phyloP scores from a whole-genome alignment of 2,329 filamentous ascomycete species.

The Clarireedia paspali region DNA sequence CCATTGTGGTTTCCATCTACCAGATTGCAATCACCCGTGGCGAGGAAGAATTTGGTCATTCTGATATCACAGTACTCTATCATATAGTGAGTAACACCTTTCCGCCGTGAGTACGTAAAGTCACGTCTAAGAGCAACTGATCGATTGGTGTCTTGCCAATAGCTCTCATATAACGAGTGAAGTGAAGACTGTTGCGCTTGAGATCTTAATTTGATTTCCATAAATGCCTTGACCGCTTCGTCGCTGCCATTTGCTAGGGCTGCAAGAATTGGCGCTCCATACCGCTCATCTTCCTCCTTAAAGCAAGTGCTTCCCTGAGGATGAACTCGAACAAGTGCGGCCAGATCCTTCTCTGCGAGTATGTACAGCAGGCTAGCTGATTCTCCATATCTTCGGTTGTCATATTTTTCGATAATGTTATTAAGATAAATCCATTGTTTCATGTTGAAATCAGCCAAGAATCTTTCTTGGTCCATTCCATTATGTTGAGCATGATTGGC shows the following conservation, averaged over 20 bases:
- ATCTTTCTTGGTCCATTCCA: conserved; percentile 28
- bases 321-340: conserved; percentile 24
- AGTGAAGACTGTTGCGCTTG: conserved; percentile 4
- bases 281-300: conserved; percentile 26
- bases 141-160: conserved; percentile 4
- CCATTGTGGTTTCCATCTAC: not conserved
- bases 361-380: conserved; percentile 30
- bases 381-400: conserved; percentile 22
- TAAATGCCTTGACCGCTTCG: conserved; percentile 23
- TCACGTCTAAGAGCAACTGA: not conserved
- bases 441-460: conserved; percentile 29
- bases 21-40: not conserved
- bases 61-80: conserved; percentile 10
- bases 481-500: conserved; percentile 31
- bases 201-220: conserved; percentile 14
- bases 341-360: conserved; percentile 29
- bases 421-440: conserved; percentile 26
- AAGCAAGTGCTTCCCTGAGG: conserved; percentile 16
- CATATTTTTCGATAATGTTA: conserved; percentile 28
- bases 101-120: conserved; percentile 12
- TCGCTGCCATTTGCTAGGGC: conserved; percentile 28
- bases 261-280: conserved; percentile 31
- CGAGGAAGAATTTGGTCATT: not conserved
- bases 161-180: conserved; percentile 7
- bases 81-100: conserved; percentile 2